Evolutionary conservation across 495 filamentous ascomycete species (phyloP).

Genomic region (Hypoxylon perforatum): DNA sequence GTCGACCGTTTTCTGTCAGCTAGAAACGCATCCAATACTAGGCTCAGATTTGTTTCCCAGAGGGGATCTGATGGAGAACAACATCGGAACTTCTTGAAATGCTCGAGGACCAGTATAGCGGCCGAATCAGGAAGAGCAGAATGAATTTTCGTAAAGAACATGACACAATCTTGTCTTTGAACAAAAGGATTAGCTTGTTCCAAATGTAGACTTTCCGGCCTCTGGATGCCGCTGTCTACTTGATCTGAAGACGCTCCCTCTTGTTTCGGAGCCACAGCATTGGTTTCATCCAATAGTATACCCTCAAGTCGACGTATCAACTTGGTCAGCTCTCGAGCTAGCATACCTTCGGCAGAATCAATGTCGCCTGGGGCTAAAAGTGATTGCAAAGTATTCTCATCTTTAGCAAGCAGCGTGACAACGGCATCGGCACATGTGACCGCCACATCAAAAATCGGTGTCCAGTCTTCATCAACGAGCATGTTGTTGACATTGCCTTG

Average conservation of each 20-base stretch:
- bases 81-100: conserved; percentile 69
- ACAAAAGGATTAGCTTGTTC: conserved; percentile 56
- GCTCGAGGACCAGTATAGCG: conserved; percentile 66
- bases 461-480: conserved; percentile 65
- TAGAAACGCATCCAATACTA: conserved; percentile 74
- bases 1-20: conserved; percentile 70
- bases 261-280: conserved; percentile 59
- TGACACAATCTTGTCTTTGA: conserved; percentile 71
- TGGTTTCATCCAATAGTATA: conserved; percentile 46
- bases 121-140: conserved; percentile 67
- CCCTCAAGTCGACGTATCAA: conserved; percentile 57
- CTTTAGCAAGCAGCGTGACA: conserved; percentile 37
- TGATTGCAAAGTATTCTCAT: conserved; percentile 47
- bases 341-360: conserved; percentile 47
- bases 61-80: conserved; percentile 76
- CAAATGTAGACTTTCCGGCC: conserved; percentile 14
- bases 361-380: conserved; percentile 27
- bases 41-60: conserved; percentile 73
- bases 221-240: conserved; percentile 11
- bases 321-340: conserved; percentile 49
- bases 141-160: conserved; percentile 74
- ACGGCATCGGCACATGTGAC: conserved; percentile 55
- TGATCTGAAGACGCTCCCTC: conserved; percentile 35
- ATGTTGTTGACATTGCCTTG: conserved; percentile 56
- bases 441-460: conserved; percentile 59